Percentiles rank a stretch among this genome's conserved stretches.
Evolutionary conservation across 371 early-diverging fungal genomes (phyloP).

Genomic region (Coemansia sp.): DNA sequence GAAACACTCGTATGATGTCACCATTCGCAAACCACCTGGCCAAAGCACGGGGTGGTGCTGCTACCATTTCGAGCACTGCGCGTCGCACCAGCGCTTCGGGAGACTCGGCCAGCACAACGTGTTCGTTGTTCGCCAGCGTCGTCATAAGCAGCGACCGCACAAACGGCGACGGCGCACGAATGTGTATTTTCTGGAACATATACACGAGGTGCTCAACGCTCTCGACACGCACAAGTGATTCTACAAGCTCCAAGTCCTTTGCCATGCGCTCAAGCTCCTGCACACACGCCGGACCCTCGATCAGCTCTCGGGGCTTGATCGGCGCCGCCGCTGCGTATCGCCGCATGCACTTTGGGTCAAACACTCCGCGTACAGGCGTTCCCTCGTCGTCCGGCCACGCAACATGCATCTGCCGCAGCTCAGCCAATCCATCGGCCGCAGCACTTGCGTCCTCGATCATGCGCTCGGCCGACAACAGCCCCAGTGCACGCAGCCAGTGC

Average conservation of each 20-base stretch:
- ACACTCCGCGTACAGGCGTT: constrained; percentile 27
- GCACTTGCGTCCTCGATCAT: not conserved
- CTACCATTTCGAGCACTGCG: constrained; percentile 15
- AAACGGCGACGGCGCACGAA: constrained; percentile 15
- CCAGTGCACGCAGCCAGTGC: constrained; percentile 21
- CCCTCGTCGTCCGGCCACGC: not conserved
- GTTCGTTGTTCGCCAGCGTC: constrained; percentile 8
- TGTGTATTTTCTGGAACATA: constrained; percentile 11
- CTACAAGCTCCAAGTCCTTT: constrained; percentile 10
- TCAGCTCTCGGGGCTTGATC: constrained; percentile 32
- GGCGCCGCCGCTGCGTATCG: constrained; percentile 34
- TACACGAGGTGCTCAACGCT: constrained; percentile 24
- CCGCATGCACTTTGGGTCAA: constrained; percentile 46
- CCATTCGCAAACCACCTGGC: constrained; percentile 9
- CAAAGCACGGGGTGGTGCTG: not conserved
- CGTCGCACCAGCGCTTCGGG: constrained; percentile 12
- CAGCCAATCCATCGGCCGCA: not conserved
- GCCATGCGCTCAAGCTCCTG: constrained; percentile 6
- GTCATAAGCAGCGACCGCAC: constrained; percentile 38
- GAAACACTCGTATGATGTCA: constrained; percentile 41
- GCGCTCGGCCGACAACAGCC: not conserved
- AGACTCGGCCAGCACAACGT: constrained; percentile 14
- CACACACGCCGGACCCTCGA: constrained; percentile 5
- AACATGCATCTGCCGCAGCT: not conserved
- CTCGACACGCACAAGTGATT: constrained; percentile 2